Base-by-base conservation (phyloP, 1,284 basidiomycete species). In the Agaricales sp. region DNA sequence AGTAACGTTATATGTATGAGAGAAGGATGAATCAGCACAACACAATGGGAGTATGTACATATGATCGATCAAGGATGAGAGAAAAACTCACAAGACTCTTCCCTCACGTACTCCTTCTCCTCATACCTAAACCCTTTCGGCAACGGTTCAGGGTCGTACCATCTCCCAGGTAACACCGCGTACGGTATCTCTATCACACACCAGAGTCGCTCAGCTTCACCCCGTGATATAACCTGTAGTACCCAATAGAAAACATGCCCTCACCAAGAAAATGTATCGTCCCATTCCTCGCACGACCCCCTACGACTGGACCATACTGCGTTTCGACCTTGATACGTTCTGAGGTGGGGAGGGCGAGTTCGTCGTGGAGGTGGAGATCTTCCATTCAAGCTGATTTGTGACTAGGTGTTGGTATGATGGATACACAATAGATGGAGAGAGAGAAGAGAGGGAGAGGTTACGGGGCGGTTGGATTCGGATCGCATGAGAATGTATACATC, bases 111-210 rank as follows among this genome's bases (percentile, higher is more conserved):
- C 47, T 80, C 77, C 58, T 72, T 77, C 13, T 68, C 60, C 48
- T 77, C 71, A 54, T 88, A 88, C 6, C 59, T 65, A 59, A 72
- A 80, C 26, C 63, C 63, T 0, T 62, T 45, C 1, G 81, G 77
- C 2, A 89, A 63, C 0, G 77, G 69, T 25, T 70, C 57, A 1
- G 84, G 77, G 57, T 87, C 77, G 46, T 77, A 66, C 58, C 86
- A 88, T 22, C 84, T 71, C 22, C 57, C 62, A 0, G 81, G 81
- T 38, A 78, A 74, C 19, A 81, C 61, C 1, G 78, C 84, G 58
- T 85, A 89, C 0, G 86, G 85, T 24, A 90, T 67, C 66, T 89
- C 84, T 87, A 51, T 1, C 25, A 41, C 12, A 25, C n/a, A 20
- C 25, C 25, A 16, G 2, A 35, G 11, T 45, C 11, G 37, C 19